Evolutionary conservation across 257 asterid genomes (phyloP).

Genomic region (Capsicum baccatum): DNA sequence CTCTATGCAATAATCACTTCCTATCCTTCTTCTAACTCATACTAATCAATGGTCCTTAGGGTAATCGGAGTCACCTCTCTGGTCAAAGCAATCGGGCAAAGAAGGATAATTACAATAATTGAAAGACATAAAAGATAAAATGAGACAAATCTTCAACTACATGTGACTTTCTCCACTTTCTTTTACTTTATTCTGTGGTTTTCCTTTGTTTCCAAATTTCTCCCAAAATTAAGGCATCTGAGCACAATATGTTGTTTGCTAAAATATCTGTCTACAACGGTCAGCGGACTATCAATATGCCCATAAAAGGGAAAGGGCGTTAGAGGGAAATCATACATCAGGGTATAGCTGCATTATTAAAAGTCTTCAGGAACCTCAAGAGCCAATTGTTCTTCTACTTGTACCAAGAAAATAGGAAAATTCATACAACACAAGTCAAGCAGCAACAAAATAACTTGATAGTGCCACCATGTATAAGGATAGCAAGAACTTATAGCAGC

Average conservation of each 20-base stretch:
- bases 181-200: constrained; percentile 6
- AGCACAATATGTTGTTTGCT: background rate
- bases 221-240: background rate
- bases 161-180: background rate
- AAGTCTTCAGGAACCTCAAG: background rate
- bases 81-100: background rate
- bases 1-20: background rate
- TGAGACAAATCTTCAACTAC: background rate
- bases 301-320: constrained; percentile 16
- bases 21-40: background rate
- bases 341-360: background rate
- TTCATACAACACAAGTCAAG: background rate
- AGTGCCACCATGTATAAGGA: background rate
- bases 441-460: background rate
- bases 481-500: background rate
- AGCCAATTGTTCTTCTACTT: constrained; percentile 19
- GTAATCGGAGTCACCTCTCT: background rate
- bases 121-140: background rate
- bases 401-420: background rate
- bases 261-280: background rate
- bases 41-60: background rate
- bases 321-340: constrained; percentile 20
- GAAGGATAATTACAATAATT: background rate
- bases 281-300: background rate
- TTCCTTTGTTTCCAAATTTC: constrained; percentile 3